Percentiles rank a stretch among this genome's conserved stretches.
Conservation (phyloP, 108 stramenopile species). For the Aurantiochytrium sp. region DNA sequence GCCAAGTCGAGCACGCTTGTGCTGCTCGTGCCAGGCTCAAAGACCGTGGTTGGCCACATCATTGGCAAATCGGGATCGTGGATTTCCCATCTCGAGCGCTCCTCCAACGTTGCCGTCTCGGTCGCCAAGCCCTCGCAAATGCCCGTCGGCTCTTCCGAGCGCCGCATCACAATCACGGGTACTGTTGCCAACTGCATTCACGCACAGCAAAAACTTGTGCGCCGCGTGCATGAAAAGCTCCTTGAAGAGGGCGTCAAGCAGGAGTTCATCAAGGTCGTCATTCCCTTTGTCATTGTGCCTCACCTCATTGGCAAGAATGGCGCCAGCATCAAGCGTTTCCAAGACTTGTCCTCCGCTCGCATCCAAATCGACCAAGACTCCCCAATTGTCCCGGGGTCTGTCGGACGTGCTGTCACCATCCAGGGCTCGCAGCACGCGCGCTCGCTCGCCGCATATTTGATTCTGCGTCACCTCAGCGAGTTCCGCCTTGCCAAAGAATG, state of each 20-base stretch:
- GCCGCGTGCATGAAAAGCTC: neutral
- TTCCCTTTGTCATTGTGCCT: neutral
- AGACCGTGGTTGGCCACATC: neutral
- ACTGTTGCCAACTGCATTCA: neutral
- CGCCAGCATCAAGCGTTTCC: conserved; percentile 1
- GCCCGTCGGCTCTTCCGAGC: neutral
- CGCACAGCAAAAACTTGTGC: neutral
- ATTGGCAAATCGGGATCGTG: neutral
- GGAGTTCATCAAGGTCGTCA: conserved; percentile 12
- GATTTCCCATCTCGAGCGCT: neutral
- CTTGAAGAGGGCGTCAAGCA: neutral
- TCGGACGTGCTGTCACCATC: neutral
- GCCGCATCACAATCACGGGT: neutral
- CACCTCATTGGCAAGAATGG: conserved; percentile 5
- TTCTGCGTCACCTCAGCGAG: neutral
- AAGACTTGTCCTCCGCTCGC: neutral
- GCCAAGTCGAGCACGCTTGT: neutral
- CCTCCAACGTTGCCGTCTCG: neutral
- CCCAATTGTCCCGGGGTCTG: neutral
- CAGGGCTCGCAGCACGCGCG: neutral
- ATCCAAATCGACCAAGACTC: neutral
- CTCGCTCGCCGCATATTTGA: neutral
- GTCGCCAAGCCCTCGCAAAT: neutral
- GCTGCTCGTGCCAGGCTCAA: neutral
- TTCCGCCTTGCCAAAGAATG: neutral